These are phyloP conservation scores for Triglochin maritima DNA, from an alignment of 106 monocot species.

Conservation along the genomic window DNA sequence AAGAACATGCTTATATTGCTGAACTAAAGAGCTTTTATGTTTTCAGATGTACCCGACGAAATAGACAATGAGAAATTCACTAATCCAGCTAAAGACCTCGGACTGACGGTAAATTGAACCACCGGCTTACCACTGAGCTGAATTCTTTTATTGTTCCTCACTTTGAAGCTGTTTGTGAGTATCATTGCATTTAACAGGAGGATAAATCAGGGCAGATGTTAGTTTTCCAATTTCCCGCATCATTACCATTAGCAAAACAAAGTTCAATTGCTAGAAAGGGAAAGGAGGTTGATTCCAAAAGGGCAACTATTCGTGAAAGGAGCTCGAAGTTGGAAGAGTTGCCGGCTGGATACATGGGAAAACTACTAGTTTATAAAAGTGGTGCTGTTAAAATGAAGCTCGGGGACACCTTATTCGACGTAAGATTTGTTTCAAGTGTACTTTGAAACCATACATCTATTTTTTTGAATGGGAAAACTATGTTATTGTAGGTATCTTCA, in stretches of 20 bases:
- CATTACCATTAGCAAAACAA: constrained; percentile 36
- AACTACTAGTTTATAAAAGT: constrained; percentile 69
- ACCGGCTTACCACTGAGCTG: background rate
- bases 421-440: constrained; percentile 5
- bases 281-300: constrained; percentile 1
- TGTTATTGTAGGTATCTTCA: constrained; percentile 35
- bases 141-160: background rate
- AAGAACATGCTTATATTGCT: no score
- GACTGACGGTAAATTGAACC: constrained; percentile 30
- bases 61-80: constrained; percentile 28
- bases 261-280: background rate
- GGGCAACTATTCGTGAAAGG: no score
- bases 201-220: constrained; percentile 31
- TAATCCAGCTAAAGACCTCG: constrained; percentile 48
- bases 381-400: constrained; percentile 88
- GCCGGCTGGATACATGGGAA: constrained; percentile 38
- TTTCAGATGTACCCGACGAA: constrained; percentile 16
- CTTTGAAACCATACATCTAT: no score
- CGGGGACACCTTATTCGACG: constrained; percentile 64
- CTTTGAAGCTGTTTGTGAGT: background rate
- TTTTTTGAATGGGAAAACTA: background rate
- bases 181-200: constrained; percentile 26
- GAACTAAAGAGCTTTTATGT: no score
- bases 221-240: constrained; percentile 61
- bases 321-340: constrained; percentile 31